phyloP scores from a whole-genome alignment of 148 eudicot species.

The Suaeda aralocaspica region DNA sequence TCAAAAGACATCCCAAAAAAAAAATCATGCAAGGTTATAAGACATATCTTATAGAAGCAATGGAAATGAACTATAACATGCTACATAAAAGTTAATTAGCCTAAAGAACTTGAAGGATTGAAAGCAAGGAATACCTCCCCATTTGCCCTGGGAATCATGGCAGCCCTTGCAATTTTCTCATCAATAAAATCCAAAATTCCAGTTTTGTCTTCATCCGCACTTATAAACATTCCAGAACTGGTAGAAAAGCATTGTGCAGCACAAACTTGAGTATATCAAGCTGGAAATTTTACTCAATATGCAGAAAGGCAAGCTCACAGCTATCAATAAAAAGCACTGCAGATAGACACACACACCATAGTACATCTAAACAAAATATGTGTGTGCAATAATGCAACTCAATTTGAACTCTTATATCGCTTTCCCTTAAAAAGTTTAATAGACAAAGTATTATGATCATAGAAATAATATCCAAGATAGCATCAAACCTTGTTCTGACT shows the following conservation, averaged over 20 bases:
- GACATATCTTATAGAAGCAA: background rate
- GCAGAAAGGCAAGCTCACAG: background rate
- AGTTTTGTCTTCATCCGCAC: conserved; percentile 82
- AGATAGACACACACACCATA: background rate
- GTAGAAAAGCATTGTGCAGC: conserved; percentile 12
- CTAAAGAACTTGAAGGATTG: conserved; percentile 10
- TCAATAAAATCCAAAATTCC: conserved; percentile 76
- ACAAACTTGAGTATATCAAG: background rate
- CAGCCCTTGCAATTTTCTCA: conserved; percentile 79
- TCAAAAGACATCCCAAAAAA: background rate
- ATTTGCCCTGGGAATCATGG: conserved; percentile 71
- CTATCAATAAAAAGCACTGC: background rate
- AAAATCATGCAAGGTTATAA: background rate
- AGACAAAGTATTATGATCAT: background rate
- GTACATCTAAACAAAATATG: conserved; percentile 10
- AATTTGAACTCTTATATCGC: background rate
- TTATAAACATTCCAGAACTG: conserved; percentile 88
- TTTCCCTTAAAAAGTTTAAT: background rate
- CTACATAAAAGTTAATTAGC: background rate
- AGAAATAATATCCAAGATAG: conserved; percentile 10
- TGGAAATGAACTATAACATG: background rate
- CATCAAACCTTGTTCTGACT: conserved; percentile 70
- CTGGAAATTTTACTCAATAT: background rate
- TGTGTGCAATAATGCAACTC: background rate
- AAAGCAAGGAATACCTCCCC: conserved; percentile 68